Evolutionary conservation across 2,329 filamentous ascomycete genomes (phyloP).

Genomic region (Nectriaceae sp.): DNA sequence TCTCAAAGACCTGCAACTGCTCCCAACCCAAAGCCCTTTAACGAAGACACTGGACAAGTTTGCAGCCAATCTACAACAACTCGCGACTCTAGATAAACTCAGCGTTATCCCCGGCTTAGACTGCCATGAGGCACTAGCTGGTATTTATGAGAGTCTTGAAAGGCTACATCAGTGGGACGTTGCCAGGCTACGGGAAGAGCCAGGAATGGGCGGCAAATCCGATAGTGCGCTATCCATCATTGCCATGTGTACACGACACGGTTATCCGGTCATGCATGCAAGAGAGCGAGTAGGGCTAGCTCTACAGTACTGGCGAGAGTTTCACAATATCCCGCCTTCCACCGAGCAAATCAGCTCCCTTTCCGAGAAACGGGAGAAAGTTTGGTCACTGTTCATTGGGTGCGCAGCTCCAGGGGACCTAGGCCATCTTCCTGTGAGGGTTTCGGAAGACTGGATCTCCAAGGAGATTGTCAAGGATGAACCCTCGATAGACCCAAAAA

Average conservation of each 20-base stretch:
- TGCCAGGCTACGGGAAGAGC: slow-evolving; percentile 54
- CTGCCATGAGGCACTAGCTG: slow-evolving; percentile 75
- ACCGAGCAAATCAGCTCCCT: slow-evolving; percentile 39
- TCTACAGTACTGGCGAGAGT: slow-evolving; percentile 77
- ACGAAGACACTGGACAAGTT: slow-evolving; percentile 73
- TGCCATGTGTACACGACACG: slow-evolving; percentile 70
- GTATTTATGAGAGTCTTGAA: slow-evolving; percentile 69
- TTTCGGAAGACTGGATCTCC: slow-evolving; percentile 75
- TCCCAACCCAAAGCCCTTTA: slow-evolving; percentile 61
- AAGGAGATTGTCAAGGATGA: slow-evolving; percentile 62
- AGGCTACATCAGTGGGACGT: slow-evolving; percentile 73
- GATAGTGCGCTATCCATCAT: slow-evolving; percentile 54
- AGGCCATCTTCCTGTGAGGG: slow-evolving; percentile 61
- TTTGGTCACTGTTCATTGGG: slow-evolving; percentile 70
- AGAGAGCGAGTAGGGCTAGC: slow-evolving; percentile 67
- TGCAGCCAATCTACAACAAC: slow-evolving; percentile 67
- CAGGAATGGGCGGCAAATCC: slow-evolving; percentile 44
- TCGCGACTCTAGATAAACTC: slow-evolving; percentile 71
- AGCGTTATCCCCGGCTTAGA: slow-evolving; percentile 69
- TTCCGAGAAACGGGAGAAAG: slow-evolving; percentile 46
- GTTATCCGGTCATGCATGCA: slow-evolving; percentile 70
- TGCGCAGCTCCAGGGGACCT: slow-evolving; percentile 54
- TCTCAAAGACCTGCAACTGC: slow-evolving; percentile 62
- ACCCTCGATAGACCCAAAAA: slow-evolving; percentile 44
- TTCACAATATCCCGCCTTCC: slow-evolving; percentile 47